phyloP scores from a whole-genome alignment of 208 protist species.

The Perkinsela sp. region DNA sequence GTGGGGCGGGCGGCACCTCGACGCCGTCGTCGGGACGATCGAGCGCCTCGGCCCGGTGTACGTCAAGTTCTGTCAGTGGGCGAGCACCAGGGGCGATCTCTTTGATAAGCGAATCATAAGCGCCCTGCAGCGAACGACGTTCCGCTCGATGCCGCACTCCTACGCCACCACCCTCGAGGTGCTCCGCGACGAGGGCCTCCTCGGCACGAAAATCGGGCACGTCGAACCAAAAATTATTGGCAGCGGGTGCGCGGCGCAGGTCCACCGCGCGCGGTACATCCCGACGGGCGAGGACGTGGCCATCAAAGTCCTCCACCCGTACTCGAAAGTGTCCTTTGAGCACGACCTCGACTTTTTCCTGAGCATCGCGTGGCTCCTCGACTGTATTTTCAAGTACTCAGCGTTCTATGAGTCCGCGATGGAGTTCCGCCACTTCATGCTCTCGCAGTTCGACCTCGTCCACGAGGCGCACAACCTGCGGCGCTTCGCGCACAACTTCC shows the following conservation, averaged over 20 bases:
- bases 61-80: conserved; percentile 66
- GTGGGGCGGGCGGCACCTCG: conserved; percentile 4
- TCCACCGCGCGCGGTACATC: neutral
- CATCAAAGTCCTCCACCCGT: neutral
- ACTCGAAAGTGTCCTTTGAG: neutral
- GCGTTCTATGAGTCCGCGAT: neutral
- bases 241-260: neutral
- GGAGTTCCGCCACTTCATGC: neutral
- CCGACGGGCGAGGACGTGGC: neutral
- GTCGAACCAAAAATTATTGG: neutral
- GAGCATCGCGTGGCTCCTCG: neutral
- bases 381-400: neutral
- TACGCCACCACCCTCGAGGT: conserved; percentile 28
- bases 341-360: neutral
- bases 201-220: neutral
- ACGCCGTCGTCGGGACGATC: conserved; percentile 25
- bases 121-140: conserved; percentile 41
- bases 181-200: conserved; percentile 17
- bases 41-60: conserved; percentile 48
- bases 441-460: neutral
- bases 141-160: conserved; percentile 32
- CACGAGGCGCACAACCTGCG: neutral
- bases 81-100: conserved; percentile 51
- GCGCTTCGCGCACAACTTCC: neutral
- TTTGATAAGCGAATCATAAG: conserved; percentile 37